Conservation (phyloP, 495 filamentous ascomycete species). For the Achaetomiella virescens region DNA sequence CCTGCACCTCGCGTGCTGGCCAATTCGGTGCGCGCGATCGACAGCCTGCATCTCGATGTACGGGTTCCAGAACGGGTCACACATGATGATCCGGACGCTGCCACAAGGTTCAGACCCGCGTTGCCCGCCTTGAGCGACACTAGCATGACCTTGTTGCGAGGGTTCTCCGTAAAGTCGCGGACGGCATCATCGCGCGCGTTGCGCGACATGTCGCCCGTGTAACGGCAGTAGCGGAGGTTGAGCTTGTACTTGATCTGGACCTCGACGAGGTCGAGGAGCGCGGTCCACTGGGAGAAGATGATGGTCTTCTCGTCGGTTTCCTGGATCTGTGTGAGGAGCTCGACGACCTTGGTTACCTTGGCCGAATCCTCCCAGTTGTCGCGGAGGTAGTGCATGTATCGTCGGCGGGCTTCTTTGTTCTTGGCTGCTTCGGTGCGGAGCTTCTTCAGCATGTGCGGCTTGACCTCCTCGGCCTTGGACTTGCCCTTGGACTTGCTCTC, state of each 20-base stretch:
- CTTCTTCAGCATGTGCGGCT: constrained; percentile 22
- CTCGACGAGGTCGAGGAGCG: constrained; percentile 85
- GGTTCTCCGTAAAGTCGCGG: constrained; percentile 61
- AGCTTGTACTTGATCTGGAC: constrained; percentile 67
- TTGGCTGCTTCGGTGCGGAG: constrained; percentile 51
- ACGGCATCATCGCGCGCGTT: constrained; percentile 65
- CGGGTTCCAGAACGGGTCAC: constrained; percentile 96
- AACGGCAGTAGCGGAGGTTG: constrained; percentile 57
- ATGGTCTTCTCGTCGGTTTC: constrained; percentile 69
- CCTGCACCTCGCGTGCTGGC: constrained; percentile 68
- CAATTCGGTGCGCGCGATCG: constrained; percentile 88
- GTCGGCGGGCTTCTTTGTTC: constrained; percentile 54
- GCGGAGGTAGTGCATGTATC: constrained; percentile 60
- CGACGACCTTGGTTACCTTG: constrained; percentile 70
- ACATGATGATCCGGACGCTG: constrained; percentile 86
- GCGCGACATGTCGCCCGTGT: constrained; percentile 79
- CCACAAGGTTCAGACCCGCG: constrained; percentile 79
- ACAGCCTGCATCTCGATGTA: constrained; percentile 93
- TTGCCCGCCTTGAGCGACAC: constrained; percentile 90
- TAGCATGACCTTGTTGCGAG: constrained; percentile 67
- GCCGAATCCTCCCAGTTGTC: constrained; percentile 67
- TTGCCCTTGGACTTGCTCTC: constrained; percentile 25
- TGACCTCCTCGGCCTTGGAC: constrained; percentile 18
- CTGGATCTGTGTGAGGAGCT: constrained; percentile 50
- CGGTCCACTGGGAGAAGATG: constrained; percentile 89